Percentiles rank a stretch among this genome's conserved stretches.
phyloP scores from a whole-genome alignment of 192 early-diverging fungal genomes.

The Rhizophagus clarus region DNA sequence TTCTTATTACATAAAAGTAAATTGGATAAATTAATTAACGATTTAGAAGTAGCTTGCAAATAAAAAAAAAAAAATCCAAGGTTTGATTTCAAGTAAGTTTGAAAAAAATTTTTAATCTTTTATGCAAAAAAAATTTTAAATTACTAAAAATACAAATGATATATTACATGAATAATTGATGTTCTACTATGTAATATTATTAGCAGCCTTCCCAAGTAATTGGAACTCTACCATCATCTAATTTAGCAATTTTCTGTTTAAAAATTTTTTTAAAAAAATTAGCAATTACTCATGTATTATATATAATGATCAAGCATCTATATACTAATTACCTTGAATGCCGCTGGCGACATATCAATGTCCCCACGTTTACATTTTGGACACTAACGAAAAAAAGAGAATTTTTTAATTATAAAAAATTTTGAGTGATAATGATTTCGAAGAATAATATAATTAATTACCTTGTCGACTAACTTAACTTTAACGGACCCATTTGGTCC shows the following conservation, averaged over 20 bases:
- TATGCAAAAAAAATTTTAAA: neutral
- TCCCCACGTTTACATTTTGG: constrained; percentile 43
- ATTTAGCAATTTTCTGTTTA: constrained; percentile 37
- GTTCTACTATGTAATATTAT: neutral
- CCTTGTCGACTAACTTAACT: constrained; percentile 58
- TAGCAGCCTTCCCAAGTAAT: constrained; percentile 41
- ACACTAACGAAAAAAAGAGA: constrained; percentile 32
- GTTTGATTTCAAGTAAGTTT: too few species aligned
- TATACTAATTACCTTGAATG: constrained; percentile 32
- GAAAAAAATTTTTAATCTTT: neutral
- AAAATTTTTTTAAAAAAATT: neutral
- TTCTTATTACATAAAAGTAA: constrained; percentile 63
- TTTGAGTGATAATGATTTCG: neutral
- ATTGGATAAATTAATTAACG: constrained; percentile 45
- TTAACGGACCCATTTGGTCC: constrained; percentile 54
- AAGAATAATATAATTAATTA: constrained; percentile 33
- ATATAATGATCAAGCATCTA: neutral
- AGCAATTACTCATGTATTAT: too few species aligned
- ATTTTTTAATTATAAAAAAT: neutral
- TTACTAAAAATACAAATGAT: too few species aligned
- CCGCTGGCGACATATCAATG: constrained; percentile 39
- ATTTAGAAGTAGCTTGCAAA: constrained; percentile 27
- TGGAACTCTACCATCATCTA: constrained; percentile 36
- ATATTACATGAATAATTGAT: neutral
- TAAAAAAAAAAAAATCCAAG: neutral